Evolutionary conservation across 805 yeast genomes (phyloP).

Genomic region (Barnettozyma vustinii): DNA sequence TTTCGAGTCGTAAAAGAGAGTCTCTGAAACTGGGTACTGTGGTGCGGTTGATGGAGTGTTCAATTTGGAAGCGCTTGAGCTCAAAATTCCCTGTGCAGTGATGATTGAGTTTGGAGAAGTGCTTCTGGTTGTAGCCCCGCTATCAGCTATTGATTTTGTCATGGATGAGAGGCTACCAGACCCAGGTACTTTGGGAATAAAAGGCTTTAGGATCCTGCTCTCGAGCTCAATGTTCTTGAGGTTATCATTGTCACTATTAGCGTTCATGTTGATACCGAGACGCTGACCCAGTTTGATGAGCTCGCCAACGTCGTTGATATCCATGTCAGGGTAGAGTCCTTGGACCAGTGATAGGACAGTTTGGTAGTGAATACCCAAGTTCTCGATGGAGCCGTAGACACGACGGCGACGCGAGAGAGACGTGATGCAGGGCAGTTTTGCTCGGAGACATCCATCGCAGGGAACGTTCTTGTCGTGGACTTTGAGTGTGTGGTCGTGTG

Average conservation of each 20-base stretch:
- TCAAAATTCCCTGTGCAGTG: background rate
- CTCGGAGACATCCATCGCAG: conserved; percentile 34
- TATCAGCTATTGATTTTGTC: conserved; percentile 3
- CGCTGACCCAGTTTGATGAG: conserved; percentile 28
- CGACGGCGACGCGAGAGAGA: conserved; percentile 38
- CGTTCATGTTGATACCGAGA: conserved; percentile 19
- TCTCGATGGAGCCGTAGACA: conserved; percentile 37
- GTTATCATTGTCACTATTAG: conserved; percentile 7
- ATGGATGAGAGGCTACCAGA: background rate
- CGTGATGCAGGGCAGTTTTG: conserved; percentile 36
- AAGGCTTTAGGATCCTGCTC: conserved; percentile 19
- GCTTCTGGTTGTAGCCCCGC: background rate
- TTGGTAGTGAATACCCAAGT: conserved; percentile 38
- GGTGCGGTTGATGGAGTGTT: background rate
- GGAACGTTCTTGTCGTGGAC: conserved; percentile 34
- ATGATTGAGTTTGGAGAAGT: background rate
- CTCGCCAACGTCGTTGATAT: conserved; percentile 37
- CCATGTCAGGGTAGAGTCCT: conserved; percentile 40
- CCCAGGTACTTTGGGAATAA: conserved; percentile 12
- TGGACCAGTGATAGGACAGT: conserved; percentile 34
- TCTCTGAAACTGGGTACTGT: conserved; percentile 15
- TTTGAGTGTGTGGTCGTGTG: conserved; percentile 20
- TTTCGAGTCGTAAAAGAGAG: conserved; percentile 37
- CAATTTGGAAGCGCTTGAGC: background rate
- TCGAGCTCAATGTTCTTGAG: conserved; percentile 15